Percentiles rank a stretch among this genome's conserved stretches.
Evolutionary conservation across 2,329 filamentous ascomycete species (phyloP).

Genomic region (Microcera coccophila): DNA sequence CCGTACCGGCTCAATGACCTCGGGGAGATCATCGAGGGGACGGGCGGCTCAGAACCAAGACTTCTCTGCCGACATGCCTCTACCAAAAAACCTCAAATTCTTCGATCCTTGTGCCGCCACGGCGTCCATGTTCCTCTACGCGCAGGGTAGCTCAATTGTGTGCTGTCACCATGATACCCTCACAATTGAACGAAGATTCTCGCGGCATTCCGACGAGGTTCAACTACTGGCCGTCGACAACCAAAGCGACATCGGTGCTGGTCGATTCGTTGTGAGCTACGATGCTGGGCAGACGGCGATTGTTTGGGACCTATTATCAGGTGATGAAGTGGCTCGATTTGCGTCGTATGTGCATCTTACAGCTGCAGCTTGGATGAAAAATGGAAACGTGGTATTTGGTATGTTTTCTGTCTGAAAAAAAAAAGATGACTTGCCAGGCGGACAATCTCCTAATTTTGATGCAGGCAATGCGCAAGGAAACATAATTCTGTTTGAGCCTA

Average conservation of each 20-base stretch:
- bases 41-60: conserved; percentile 43
- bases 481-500: conserved; percentile 90
- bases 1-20: conserved; percentile 57
- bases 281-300: conserved; percentile 88
- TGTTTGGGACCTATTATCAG: conserved; percentile 93
- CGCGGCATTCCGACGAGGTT: conserved; percentile 78
- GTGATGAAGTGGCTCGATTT: conserved; percentile 87
- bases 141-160: conserved; percentile 75
- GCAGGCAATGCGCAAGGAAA: conserved; percentile 88
- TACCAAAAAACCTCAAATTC: conserved; percentile 48
- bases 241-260: conserved; percentile 79
- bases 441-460: background rate
- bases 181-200: conserved; percentile 81
- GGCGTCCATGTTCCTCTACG: conserved; percentile 84
- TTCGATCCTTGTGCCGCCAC: conserved; percentile 91
- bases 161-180: conserved; percentile 91
- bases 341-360: conserved; percentile 83
- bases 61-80: conserved; percentile 46
- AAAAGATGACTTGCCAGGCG: too few species aligned
- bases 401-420: conserved; percentile 34
- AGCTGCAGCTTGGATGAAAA: conserved; percentile 90
- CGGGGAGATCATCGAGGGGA: conserved; percentile 51
- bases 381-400: conserved; percentile 97
- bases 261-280: conserved; percentile 86
- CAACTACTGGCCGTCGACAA: conserved; percentile 85